These are phyloP conservation scores for Oehlia diaphana DNA, from an alignment of 192 early-diverging fungal genomes.

Conservation along the genomic window DNA sequence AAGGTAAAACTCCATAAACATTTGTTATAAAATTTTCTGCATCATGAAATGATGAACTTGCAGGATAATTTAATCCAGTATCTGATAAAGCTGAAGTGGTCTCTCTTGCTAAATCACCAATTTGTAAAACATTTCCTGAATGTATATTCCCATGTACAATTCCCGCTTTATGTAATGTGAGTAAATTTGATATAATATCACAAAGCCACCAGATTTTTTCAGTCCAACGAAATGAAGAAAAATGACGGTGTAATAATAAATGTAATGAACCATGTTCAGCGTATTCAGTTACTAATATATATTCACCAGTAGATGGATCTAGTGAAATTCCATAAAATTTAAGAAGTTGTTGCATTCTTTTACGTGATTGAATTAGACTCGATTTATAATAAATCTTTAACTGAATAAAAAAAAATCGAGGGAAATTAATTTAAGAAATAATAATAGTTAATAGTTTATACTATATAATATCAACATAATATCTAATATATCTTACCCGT, in stretches of 20 bases:
- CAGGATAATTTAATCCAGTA: conserved; percentile 10
- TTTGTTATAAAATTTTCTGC: neutral
- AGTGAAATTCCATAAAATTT: conserved; percentile 9
- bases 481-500: neutral
- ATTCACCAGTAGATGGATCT: neutral
- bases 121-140: conserved; percentile 8
- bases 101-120: neutral
- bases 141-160: conserved; percentile 20
- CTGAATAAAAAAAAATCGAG: neutral
- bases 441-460: no score
- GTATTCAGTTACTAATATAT: conserved; percentile 12
- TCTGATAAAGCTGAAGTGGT: neutral
- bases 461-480: no score
- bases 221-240: neutral
- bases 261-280: neutral
- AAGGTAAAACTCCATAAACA: conserved; percentile 19
- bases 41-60: neutral
- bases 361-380: neutral
- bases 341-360: neutral
- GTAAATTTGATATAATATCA: conserved; percentile 3
- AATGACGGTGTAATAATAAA: neutral
- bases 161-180: neutral
- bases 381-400: neutral
- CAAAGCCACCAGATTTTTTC: conserved; percentile 21
- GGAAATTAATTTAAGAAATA: neutral